Percentiles rank a stretch among this genome's conserved stretches.
Evolutionary conservation across 345 rosid species (phyloP).

Genomic region (Geranium rotundifolium): DNA sequence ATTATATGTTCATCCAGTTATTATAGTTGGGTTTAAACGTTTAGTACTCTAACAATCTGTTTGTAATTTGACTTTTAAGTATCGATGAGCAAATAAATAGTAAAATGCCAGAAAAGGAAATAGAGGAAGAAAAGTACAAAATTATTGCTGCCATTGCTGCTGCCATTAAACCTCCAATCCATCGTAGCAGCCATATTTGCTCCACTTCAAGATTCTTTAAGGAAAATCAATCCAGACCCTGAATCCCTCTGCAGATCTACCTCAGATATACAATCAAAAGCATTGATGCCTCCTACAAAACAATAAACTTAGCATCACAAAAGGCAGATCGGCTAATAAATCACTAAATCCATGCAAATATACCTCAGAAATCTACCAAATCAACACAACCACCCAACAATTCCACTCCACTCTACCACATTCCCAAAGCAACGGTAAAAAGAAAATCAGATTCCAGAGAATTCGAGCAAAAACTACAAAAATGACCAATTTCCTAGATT

Average conservation of each 20-base stretch:
- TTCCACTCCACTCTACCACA: background rate
- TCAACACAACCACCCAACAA: background rate
- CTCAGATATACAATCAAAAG: slow-evolving; percentile 26
- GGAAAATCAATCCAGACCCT: slow-evolving; percentile 21
- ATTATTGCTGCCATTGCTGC: slow-evolving; percentile 71
- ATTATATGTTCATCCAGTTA: background rate
- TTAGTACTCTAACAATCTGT: background rate
- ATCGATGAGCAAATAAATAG: background rate
- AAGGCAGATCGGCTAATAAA: background rate
- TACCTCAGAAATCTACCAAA: background rate
- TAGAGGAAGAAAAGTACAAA: slow-evolving; percentile 26
- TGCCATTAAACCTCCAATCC: slow-evolving; percentile 75
- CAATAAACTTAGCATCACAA: slow-evolving; percentile 2
- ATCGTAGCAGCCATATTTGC: slow-evolving; percentile 61
- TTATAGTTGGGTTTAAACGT: background rate
- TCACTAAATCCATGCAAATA: background rate
- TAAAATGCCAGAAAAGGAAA: background rate
- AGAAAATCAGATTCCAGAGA: too few relatives aligned
- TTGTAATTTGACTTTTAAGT: background rate
- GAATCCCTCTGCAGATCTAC: slow-evolving; percentile 55
- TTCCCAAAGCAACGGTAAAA: too few relatives aligned
- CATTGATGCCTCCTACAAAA: slow-evolving; percentile 54
- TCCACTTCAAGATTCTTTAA: slow-evolving; percentile 28
- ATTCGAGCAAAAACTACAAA: background rate
- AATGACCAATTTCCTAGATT: too few relatives aligned